Base-by-base conservation (phyloP, 352 stramenopile species). In the Pythium grandisporangium region DNA sequence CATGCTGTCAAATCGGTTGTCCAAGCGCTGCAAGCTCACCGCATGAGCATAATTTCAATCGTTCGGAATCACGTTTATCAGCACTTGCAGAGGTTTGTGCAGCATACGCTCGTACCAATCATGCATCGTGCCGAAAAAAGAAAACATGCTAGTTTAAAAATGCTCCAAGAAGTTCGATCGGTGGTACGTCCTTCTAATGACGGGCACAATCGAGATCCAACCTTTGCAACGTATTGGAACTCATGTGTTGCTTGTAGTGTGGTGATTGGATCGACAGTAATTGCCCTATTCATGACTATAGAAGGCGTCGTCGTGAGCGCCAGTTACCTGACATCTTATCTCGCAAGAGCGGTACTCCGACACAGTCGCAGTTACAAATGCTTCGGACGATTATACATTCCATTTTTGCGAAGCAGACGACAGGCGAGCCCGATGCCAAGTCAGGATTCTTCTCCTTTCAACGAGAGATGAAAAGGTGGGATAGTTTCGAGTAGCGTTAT, bases 81-180 rank as follows among this genome's bases (percentile, higher is more conserved):
- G 5, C 41, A 55, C 7, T 56, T 86, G 16, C 84, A 95, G 48
- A 45, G 64, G 22, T 85, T 94, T 48, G 55, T 83, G 5, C 76
- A 93, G 51, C 68, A 83, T 42, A 77, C 71, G 6, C 45, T 93
- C 0, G 42, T 93, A 17, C 65, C 77, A 7, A 76, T 92, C 22
- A 49, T 95, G 0, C 82, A 95, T 48, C 55, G 79, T 43, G 70
- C 84, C 11, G 78, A 95, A 48, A 95, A 95, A 51, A 78, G 85
- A 6, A 89, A 85, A 20, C 41, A 85, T 2, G 50, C 54, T 5
- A 82, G 81, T 44, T 55, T 74, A 4, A 82, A 73, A 32, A 38
- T 70, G 2, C 51, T 95, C 14, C 73, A 93, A 27, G 74, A 94
- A 24, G 53, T 90, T 35, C 64, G 75, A 21, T 41, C 69, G 24